These are phyloP conservation scores for Nepenthes alata DNA, from an alignment of 179 eudicot genomes.

Conservation along the genomic window DNA sequence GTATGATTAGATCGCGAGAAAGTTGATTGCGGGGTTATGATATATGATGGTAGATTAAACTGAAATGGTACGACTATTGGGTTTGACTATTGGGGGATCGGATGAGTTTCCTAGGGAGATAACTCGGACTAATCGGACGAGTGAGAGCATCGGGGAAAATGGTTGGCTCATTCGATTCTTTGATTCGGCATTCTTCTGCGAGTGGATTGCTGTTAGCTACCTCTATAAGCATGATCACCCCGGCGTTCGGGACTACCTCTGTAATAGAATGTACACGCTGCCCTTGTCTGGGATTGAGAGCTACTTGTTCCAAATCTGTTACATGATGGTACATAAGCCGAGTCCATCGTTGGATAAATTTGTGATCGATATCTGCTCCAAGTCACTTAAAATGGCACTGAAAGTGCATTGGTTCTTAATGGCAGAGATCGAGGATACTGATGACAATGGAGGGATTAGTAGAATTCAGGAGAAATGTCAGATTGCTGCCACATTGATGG, in stretches of 20 bases:
- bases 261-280: slow-evolving; percentile 91
- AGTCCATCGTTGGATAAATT: slow-evolving; percentile 94
- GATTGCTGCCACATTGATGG: slow-evolving; percentile 87
- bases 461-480: slow-evolving; percentile 97
- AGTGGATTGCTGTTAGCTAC: slow-evolving; percentile 99
- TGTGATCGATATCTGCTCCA: slow-evolving; percentile 84
- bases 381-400: slow-evolving; percentile 72
- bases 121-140: slow-evolving; percentile 56
- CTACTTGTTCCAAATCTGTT: slow-evolving; percentile 89
- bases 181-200: slow-evolving; percentile 91
- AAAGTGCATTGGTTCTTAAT: slow-evolving; percentile 96
- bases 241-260: slow-evolving; percentile 87
- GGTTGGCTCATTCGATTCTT: slow-evolving; percentile 97
- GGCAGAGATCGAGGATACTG: slow-evolving; percentile 96
- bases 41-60: slow-evolving; percentile 22
- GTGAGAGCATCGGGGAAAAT: slow-evolving; percentile 64
- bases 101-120: slow-evolving; percentile 86
- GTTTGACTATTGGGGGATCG: slow-evolving; percentile 59
- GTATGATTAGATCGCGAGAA: neutral
- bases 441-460: slow-evolving; percentile 94
- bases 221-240: slow-evolving; percentile 93
- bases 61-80: slow-evolving; percentile 70
- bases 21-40: neutral
- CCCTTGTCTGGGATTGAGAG: slow-evolving; percentile 89
- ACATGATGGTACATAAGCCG: slow-evolving; percentile 94